phyloP scores from a whole-genome alignment of 306 rosid genomes.

The Carpinus fangiana region DNA sequence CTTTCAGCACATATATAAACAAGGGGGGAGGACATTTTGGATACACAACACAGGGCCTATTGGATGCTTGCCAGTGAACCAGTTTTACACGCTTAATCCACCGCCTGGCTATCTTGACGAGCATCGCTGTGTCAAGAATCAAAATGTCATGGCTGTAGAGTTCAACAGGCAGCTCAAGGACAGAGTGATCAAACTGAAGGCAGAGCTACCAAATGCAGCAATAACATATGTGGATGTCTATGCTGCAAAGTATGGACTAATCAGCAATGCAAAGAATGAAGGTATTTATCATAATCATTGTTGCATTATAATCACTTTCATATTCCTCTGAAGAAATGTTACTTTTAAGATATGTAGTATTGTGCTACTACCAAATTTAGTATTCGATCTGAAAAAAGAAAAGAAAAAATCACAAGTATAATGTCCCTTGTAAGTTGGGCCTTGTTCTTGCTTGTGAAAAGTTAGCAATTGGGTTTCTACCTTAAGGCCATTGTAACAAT shows the following conservation, averaged over 20 bases:
- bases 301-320: not conserved
- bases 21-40: conserved; percentile 90
- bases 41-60: conserved; percentile 91
- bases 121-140: conserved; percentile 68
- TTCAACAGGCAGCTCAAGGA: conserved; percentile 72
- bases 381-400: not conserved
- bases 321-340: not conserved
- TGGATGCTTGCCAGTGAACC: conserved; percentile 78
- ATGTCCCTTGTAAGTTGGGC: too few relatives aligned
- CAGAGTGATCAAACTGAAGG: conserved; percentile 62
- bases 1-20: conserved; percentile 57
- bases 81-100: conserved; percentile 63
- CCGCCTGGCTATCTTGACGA: conserved; percentile 59
- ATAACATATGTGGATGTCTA: conserved; percentile 77
- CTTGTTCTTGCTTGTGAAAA: too few relatives aligned
- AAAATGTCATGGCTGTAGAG: conserved; percentile 65
- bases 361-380: not conserved
- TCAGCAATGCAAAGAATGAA: conserved; percentile 67
- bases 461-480: too few relatives aligned
- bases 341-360: not conserved
- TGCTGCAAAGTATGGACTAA: conserved; percentile 79
- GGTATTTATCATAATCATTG: conserved; percentile 34
- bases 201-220: conserved; percentile 82
- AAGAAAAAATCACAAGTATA: too few relatives aligned
- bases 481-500: not conserved